Percentiles rank a stretch among this genome's conserved stretches.
Conservation (phyloP, 108 stramenopile species). For the Epithemia pelagica region DNA sequence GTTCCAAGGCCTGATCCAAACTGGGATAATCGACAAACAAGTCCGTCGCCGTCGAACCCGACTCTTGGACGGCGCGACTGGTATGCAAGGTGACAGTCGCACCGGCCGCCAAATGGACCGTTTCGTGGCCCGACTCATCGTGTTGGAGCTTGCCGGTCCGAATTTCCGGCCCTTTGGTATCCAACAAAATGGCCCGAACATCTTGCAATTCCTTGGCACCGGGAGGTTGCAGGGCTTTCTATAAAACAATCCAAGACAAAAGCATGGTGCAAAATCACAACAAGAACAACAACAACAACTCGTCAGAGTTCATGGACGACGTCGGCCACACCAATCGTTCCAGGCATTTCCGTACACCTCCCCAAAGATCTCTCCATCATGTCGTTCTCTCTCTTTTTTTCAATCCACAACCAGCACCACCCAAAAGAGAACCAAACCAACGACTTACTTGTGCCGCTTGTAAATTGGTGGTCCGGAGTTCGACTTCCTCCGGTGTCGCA, state of each 20-base stretch:
- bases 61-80: conserved; percentile 33
- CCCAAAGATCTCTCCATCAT: too few relatives aligned
- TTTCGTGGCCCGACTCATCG: conserved; percentile 69
- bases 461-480: conserved; percentile 81
- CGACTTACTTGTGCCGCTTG: conserved; percentile 45
- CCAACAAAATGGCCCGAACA: conserved; percentile 76
- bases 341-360: too few relatives aligned
- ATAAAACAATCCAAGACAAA: conserved; percentile 8
- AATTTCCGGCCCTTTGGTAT: conserved; percentile 95
- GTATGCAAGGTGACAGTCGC: conserved; percentile 59
- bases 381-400: too few relatives aligned
- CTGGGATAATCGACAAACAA: conserved; percentile 78
- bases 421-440: too few relatives aligned
- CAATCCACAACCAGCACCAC: too few relatives aligned
- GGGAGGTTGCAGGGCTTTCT: conserved; percentile 19
- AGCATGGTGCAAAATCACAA: not conserved
- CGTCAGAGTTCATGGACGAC: too few relatives aligned
- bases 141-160: conserved; percentile 79
- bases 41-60: conserved; percentile 53
- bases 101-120: conserved; percentile 51
- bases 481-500: conserved; percentile 92
- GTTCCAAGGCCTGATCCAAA: conserved; percentile 43
- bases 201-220: conserved; percentile 31
- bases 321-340: too few relatives aligned
- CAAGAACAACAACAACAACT: not conserved